Conservation (phyloP, 805 yeast genomes). For the Sugiyamaella boreocaroliniensis region DNA sequence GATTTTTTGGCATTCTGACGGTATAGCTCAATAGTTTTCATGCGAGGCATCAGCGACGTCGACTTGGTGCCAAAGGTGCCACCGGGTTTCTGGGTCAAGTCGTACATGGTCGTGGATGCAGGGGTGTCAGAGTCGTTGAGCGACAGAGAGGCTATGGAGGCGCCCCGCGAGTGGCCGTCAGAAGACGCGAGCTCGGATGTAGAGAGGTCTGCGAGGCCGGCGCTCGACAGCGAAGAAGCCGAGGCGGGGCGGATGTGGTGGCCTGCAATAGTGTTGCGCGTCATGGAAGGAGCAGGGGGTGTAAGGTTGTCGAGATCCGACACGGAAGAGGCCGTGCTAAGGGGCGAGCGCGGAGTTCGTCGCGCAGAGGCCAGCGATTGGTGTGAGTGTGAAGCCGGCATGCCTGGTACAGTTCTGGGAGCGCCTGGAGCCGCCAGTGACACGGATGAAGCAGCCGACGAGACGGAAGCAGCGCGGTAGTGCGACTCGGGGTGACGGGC, state of each 20-base stretch:
- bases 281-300: neutral
- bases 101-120: conserved; percentile 24
- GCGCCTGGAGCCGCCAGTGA: neutral
- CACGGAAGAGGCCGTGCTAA: neutral
- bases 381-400: conserved; percentile 5
- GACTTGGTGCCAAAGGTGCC: conserved; percentile 21
- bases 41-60: conserved; percentile 53
- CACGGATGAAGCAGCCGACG: neutral
- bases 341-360: neutral
- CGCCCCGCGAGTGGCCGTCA: conserved; percentile 5
- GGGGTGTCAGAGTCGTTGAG: conserved; percentile 14
- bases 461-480: neutral
- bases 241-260: neutral
- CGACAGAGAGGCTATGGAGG: conserved; percentile 14
- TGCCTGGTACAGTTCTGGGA: neutral
- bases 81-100: conserved; percentile 24
- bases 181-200: neutral
- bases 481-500: conserved; percentile 9
- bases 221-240: neutral
- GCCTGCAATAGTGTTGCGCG: too few relatives aligned
- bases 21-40: conserved; percentile 81
- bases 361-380: conserved; percentile 1
- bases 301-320: neutral
- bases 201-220: neutral
- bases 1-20: conserved; percentile 77